A percentile compares a stretch with the other conserved stretches of the same genome.
Evolutionary conservation across 2,329 filamentous ascomycete genomes (phyloP).

Genomic region (Neurospora sp.): DNA sequence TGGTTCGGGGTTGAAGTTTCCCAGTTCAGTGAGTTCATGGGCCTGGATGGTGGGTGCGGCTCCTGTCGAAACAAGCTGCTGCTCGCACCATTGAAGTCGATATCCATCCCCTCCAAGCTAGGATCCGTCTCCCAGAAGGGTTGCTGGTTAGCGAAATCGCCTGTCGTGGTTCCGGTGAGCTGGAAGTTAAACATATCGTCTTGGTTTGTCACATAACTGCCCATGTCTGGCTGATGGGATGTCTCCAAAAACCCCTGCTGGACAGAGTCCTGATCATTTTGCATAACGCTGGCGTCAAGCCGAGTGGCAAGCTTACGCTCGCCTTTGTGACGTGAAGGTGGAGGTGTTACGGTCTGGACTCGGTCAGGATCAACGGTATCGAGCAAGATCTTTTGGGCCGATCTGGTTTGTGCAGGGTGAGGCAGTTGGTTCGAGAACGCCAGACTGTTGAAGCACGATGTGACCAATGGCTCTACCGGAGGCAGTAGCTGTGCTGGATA

Average conservation of each 20-base stretch:
- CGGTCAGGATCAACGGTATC: slow-evolving; percentile 20
- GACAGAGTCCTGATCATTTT: slow-evolving; percentile 45
- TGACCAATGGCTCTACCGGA: slow-evolving; percentile 43
- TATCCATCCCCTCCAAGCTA: slow-evolving; percentile 45
- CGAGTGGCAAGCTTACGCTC: slow-evolving; percentile 45
- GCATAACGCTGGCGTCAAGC: slow-evolving; percentile 38
- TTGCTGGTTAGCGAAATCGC: slow-evolving; percentile 32
- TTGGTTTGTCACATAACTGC: slow-evolving; percentile 34
- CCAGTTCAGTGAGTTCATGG: slow-evolving; percentile 47
- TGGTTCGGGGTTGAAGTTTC: slow-evolving; percentile 44
- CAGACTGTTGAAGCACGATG: slow-evolving; percentile 22
- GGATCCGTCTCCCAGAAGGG: slow-evolving; percentile 48
- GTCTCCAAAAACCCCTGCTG: slow-evolving; percentile 40
- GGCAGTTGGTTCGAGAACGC: slow-evolving; percentile 18
- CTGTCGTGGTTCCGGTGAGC: slow-evolving; percentile 41
- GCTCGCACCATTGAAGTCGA: slow-evolving; percentile 42
- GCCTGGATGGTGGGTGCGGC: slow-evolving; percentile 17
- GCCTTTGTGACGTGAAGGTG: slow-evolving; percentile 45
- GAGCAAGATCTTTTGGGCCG: slow-evolving; percentile 17
- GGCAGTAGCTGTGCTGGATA: slow-evolving; percentile 42
- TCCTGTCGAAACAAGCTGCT: slow-evolving; percentile 30
- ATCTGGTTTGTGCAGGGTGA: slow-evolving; percentile 23
- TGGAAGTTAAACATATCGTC: slow-evolving; percentile 51
- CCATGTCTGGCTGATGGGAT: slow-evolving; percentile 39
- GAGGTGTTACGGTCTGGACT: slow-evolving; percentile 48